phyloP scores from a whole-genome alignment of 345 rosid genomes.

The Diplotaxis tenuifolia region DNA sequence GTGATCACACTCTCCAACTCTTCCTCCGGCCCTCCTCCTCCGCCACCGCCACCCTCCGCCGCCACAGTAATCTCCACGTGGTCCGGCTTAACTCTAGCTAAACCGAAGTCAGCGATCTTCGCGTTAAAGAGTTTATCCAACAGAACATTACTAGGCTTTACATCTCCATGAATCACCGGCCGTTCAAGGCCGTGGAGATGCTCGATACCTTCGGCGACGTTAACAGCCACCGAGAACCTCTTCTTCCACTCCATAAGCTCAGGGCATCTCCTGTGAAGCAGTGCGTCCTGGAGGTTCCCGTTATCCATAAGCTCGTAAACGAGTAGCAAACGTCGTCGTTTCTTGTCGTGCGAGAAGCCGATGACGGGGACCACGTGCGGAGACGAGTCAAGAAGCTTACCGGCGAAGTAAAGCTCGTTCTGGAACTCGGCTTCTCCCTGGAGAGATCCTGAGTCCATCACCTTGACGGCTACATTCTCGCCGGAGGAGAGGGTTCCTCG shows the following conservation, averaged over 20 bases:
- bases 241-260: slow-evolving; percentile 68
- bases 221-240: slow-evolving; percentile 55
- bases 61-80: slow-evolving; percentile 35
- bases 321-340: slow-evolving; percentile 65
- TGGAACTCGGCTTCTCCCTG: slow-evolving; percentile 97
- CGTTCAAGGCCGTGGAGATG: slow-evolving; percentile 72
- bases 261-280: slow-evolving; percentile 65
- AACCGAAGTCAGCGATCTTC: slow-evolving; percentile 86
- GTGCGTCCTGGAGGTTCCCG: slow-evolving; percentile 85
- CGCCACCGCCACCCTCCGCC: slow-evolving; percentile 31
- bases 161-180: slow-evolving; percentile 88
- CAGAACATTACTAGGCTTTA: slow-evolving; percentile 84
- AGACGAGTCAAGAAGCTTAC: slow-evolving; percentile 64
- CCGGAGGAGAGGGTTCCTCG: slow-evolving; percentile 48
- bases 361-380: slow-evolving; percentile 61
- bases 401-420: slow-evolving; percentile 84
- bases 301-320: slow-evolving; percentile 83
- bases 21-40: slow-evolving; percentile 29
- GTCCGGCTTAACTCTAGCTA: slow-evolving; percentile 66
- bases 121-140: slow-evolving; percentile 69
- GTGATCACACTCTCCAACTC: slow-evolving; percentile 72
- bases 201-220: slow-evolving; percentile 70
- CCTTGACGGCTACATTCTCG: slow-evolving; percentile 67
- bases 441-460: slow-evolving; percentile 89
- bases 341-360: slow-evolving; percentile 75